Evolutionary conservation across 2,329 filamentous ascomycete genomes (phyloP), one percentile per base, ranked within the genome.

Genomic region (Trichoderma aggressivum): DNA sequence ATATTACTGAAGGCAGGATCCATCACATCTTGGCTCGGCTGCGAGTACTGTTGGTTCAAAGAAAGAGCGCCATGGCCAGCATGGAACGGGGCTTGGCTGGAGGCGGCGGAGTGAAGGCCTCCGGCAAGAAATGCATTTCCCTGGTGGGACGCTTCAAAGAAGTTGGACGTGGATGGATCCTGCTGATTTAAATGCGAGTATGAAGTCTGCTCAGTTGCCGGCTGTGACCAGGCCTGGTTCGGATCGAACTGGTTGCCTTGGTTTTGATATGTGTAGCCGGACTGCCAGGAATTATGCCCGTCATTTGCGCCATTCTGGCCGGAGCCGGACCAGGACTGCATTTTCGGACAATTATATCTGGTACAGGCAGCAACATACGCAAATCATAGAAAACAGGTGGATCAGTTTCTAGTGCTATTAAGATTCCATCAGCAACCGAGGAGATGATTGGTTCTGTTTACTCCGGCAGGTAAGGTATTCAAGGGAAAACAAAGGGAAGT

Each of bases 311-410:
- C 81, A 67, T 78, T 80, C 74, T 82, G 81, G 75, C 79, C 77
- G 71, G 78, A 74, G 70, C 77, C 77, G 53, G 80, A 74, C 81
- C 81, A 83, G 72, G 81, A 81, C 79, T 83, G 81, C 81, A 83
- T 83, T 73, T 76, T 79, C 77, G 71, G 30, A 59, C 71, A 74
- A 72, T 73, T 73, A 70, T 74, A 75, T 70, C 73, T 75, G 72
- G 53, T 62, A 32, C 39, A 72, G 58, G 39, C 47, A 43, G 64
- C 71, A 75, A 71, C 73, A 75, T 72, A 74, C 74, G 72, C 72
- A 72, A 71, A 72, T 73, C 47, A 75, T 68, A 71, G 34, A 72
- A 72, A 70, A 66, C 26, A 32, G 30, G 50, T n/a, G 68, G 70
- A 50, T 47, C 30, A 61, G 58, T 58, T 72, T 76, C 74, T 78